phyloP scores from a whole-genome alignment of 257 asterid genomes.

The Primulina huaijiensis region DNA sequence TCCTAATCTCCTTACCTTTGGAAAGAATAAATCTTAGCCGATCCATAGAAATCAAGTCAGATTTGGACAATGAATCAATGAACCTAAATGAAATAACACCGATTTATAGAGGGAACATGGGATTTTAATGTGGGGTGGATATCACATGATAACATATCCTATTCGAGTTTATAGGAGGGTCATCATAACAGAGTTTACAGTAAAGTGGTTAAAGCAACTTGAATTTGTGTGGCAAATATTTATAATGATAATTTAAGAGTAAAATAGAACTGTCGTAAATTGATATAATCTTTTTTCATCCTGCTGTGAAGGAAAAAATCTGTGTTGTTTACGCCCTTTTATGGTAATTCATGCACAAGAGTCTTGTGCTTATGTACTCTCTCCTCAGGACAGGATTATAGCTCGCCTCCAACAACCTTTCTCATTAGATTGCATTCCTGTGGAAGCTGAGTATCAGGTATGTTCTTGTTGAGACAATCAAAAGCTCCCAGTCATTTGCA shows the following conservation, averaged over 20 bases:
- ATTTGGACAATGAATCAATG: neutral
- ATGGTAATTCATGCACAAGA: conserved; percentile 1
- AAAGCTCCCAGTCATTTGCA: neutral
- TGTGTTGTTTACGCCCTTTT: conserved; percentile 1
- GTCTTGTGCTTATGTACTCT: conserved; percentile 12
- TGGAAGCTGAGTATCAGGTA: conserved; percentile 98
- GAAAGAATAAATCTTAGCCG: too few relatives aligned
- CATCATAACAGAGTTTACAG: neutral
- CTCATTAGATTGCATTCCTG: conserved; percentile 97
- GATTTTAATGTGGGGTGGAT: neutral
- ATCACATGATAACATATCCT: neutral
- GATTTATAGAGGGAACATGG: neutral
- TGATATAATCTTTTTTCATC: neutral
- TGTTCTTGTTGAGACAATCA: conserved; percentile 19
- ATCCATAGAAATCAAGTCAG: too few relatives aligned
- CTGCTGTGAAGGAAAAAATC: neutral
- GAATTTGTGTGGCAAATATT: neutral
- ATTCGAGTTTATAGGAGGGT: neutral
- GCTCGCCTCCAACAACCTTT: conserved; percentile 99
- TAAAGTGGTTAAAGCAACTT: neutral
- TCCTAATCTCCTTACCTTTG: too few relatives aligned
- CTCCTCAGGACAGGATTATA: conserved; percentile 79
- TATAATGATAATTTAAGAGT: neutral
- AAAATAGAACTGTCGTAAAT: too few relatives aligned
- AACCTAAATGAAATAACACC: neutral